Evolutionary conservation across 306 rosid species (phyloP), one percentile per base, ranked within the genome.

Genomic region (Citrullus amarus): DNA sequence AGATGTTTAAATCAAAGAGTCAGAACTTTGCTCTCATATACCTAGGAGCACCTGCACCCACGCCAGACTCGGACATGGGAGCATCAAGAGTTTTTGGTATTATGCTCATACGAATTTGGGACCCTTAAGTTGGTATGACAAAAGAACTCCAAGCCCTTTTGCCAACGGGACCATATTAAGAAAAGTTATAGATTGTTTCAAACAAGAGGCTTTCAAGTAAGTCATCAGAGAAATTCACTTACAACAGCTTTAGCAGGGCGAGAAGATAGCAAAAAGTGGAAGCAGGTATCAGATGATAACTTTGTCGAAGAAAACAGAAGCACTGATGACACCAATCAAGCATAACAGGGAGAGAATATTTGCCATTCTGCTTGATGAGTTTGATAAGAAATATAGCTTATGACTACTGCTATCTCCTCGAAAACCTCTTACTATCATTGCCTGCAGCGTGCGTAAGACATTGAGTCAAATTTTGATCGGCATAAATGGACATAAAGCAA

Each of bases 361-460:
- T 65, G 82, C 83, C 79, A 79, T 69, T 17, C 97, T 90, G 61
- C 92, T 81, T 66, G 97, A 87, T 60, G 95, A 80, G 81, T 88
- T 91, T 9, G 97, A 89, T 81, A 92, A 83, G 82, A 89, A 87
- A 86, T 90, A 90, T 60, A 94, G 87, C 81, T 88, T 94, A 74
- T 94, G 97, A 71, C 76, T 46, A 50, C 81, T 82, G 77, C 91
- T 70, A 77, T 94, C 89, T 75, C 98, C 98, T 87, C 91, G 90
- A 76, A 94, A 94, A 44, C 98, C 98, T 87, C 98, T 88, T 62
- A 86, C 97, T 65, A 94, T 90, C 98, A 94, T 94, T 59, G 98
- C 98, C 98, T 94, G 90, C 82, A 69, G 77, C 76, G 44, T 79
- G 73, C 81, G 28, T 79, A 46, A 32, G 46, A 17, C 34, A 56